phyloP scores from a whole-genome alignment of 176 grass and related monocot species.

The Oryza rufipogon region DNA sequence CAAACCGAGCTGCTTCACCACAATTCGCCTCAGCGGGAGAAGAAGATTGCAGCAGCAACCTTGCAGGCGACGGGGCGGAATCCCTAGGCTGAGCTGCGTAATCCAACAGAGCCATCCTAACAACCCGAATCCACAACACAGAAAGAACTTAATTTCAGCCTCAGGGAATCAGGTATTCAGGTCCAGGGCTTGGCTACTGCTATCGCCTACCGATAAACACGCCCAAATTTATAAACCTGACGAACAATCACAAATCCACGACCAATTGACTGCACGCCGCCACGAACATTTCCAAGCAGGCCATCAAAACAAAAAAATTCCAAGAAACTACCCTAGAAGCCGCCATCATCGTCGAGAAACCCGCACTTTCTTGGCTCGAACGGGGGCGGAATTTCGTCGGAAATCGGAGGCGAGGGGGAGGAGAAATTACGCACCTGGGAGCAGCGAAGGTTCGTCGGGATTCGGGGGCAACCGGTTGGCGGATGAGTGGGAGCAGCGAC shows the following conservation, averaged over 20 bases:
- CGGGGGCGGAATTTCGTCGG: background rate
- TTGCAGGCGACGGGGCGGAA: background rate
- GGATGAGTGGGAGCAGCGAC: conserved; percentile 26
- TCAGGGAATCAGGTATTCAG: background rate
- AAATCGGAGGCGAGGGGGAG: conserved; percentile 13
- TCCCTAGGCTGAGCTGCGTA: background rate
- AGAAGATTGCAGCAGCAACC: background rate
- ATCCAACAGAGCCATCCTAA: conserved; percentile 5
- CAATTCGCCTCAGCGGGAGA: background rate
- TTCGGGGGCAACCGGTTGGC: background rate
- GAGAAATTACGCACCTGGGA: conserved; percentile 30
- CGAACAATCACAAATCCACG: background rate
- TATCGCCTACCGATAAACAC: background rate
- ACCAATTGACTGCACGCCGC: background rate
- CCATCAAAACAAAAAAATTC: conserved; percentile 12
- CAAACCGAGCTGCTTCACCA: background rate
- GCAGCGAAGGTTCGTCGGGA: conserved; percentile 30
- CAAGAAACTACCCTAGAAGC: conserved; percentile 21
- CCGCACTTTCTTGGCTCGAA: background rate
- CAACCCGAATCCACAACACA: background rate
- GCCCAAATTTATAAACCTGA: conserved; percentile 38
- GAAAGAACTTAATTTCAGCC: background rate
- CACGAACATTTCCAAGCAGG: background rate
- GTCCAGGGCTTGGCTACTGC: conserved; percentile 8
- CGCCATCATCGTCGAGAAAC: background rate